These are phyloP conservation scores for Anthracocystis panici-leucophaei DNA, from an alignment of 1,284 basidiomycete genomes.

Conservation along the genomic window DNA sequence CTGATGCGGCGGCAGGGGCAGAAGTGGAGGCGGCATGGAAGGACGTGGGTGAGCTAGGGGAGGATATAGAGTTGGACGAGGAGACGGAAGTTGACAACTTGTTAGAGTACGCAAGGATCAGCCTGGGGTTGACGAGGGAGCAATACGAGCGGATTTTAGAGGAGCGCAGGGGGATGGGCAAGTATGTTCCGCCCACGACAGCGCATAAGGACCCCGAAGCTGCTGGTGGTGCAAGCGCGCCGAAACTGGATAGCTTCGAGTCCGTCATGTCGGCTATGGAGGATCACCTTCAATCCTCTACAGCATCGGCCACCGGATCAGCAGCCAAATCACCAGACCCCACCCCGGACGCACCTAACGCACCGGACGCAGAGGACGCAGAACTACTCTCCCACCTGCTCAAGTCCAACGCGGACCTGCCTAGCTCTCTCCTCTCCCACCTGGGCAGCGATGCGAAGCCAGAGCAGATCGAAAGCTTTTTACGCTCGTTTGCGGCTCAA, in stretches of 20 bases:
- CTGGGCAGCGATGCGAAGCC: slow-evolving; percentile 5
- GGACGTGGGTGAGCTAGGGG: slow-evolving; percentile 11
- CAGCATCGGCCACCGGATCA: neutral
- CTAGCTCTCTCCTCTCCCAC: slow-evolving; percentile 10
- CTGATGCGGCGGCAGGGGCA: slow-evolving; percentile 16
- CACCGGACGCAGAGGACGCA: slow-evolving; percentile 13
- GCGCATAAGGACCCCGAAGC: too few relatives aligned
- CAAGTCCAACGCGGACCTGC: slow-evolving; percentile 25
- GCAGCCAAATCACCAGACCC: neutral
- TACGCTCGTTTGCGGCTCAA: slow-evolving; percentile 41
- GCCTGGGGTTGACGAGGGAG: slow-evolving; percentile 48
- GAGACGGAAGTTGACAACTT: slow-evolving; percentile 47
- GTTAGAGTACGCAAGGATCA: slow-evolving; percentile 53
- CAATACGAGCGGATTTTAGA: slow-evolving; percentile 51
- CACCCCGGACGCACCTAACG: neutral
- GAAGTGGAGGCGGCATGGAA: slow-evolving; percentile 11
- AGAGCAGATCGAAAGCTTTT: slow-evolving; percentile 28
- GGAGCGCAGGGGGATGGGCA: slow-evolving; percentile 36
- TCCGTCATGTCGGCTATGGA: slow-evolving; percentile 48
- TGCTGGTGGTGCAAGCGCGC: neutral
- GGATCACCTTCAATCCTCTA: slow-evolving; percentile 14
- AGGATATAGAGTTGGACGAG: slow-evolving; percentile 21
- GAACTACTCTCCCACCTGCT: slow-evolving; percentile 40
- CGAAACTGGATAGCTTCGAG: slow-evolving; percentile 38
- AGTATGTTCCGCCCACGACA: slow-evolving; percentile 32